Conservation (phyloP, 441 rosid species). For the Erodium trifolium region DNA sequence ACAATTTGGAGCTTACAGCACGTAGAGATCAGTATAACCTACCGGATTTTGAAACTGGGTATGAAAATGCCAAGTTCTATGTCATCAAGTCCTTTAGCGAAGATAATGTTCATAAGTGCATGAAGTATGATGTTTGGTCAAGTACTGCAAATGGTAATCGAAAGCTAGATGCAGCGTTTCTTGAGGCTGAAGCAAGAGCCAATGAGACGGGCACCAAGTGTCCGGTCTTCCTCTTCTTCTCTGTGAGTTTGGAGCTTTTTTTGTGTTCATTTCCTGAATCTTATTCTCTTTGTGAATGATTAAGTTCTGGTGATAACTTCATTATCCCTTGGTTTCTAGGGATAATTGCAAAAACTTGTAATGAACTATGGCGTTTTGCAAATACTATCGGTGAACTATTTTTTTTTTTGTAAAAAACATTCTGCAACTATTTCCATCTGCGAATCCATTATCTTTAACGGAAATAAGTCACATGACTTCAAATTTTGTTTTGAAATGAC, state of each 20-base stretch:
- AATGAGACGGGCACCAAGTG: constrained; percentile 31
- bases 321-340: too few species aligned
- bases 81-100: constrained; percentile 59
- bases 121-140: constrained; percentile 58
- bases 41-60: constrained; percentile 35
- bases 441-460: too few species aligned
- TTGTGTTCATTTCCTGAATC: neutral
- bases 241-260: constrained; percentile 32
- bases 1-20: constrained; percentile 26
- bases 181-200: constrained; percentile 33
- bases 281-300: neutral
- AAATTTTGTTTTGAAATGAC: too few species aligned
- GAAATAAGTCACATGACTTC: too few species aligned
- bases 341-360: too few species aligned
- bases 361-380: too few species aligned
- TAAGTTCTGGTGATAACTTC: neutral
- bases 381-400: too few species aligned
- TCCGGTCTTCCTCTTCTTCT: constrained; percentile 54
- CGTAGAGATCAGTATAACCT: constrained; percentile 35
- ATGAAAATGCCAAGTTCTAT: constrained; percentile 44
- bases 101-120: constrained; percentile 54
- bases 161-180: constrained; percentile 50
- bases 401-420: too few species aligned
- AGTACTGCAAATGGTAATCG: constrained; percentile 48
- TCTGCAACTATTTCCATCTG: too few species aligned